Evolutionary conservation across 495 filamentous ascomycete genomes (phyloP).

Genomic region (Annulohypoxylon nitens): DNA sequence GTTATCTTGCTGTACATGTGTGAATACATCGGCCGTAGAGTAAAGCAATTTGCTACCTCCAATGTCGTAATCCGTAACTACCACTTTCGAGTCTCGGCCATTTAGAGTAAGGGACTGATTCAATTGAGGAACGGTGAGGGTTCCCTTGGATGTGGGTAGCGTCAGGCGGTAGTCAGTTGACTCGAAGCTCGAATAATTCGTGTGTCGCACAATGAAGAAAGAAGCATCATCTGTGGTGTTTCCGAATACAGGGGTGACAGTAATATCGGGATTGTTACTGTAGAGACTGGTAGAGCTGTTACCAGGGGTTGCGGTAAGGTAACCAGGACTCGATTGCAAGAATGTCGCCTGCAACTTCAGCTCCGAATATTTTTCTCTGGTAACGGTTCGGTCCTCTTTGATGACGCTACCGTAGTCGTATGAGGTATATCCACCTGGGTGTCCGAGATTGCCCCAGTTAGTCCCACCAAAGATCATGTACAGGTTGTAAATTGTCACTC

Average conservation of each 20-base stretch:
- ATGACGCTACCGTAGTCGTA: conserved; percentile 80
- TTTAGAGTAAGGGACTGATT: conserved; percentile 71
- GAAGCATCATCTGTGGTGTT: conserved; percentile 62
- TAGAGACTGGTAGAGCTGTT: conserved; percentile 51
- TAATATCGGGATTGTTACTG: conserved; percentile 66
- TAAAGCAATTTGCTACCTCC: conserved; percentile 75
- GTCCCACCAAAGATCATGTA: conserved; percentile 76
- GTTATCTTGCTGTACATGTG: conserved; percentile 58
- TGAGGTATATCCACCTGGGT: conserved; percentile 78
- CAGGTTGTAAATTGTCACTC: conserved; percentile 54
- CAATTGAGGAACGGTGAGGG: conserved; percentile 72
- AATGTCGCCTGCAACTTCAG: conserved; percentile 82
- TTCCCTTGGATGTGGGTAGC: conserved; percentile 71
- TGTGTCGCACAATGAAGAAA: conserved; percentile 76
- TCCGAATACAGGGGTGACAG: conserved; percentile 69
- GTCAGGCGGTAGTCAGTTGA: conserved; percentile 72
- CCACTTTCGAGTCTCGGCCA: conserved; percentile 79
- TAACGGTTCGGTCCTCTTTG: conserved; percentile 72
- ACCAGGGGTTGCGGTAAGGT: conserved; percentile 68
- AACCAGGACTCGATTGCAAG: conserved; percentile 74
- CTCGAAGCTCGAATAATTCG: conserved; percentile 67
- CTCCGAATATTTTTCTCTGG: conserved; percentile 83
- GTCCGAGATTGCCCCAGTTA: conserved; percentile 87
- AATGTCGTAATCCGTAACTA: conserved; percentile 80
- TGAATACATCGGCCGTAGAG: conserved; percentile 82